phyloP scores from a whole-genome alignment of 2,329 filamentous ascomycete genomes.

The Pleurostoma richardsiae region DNA sequence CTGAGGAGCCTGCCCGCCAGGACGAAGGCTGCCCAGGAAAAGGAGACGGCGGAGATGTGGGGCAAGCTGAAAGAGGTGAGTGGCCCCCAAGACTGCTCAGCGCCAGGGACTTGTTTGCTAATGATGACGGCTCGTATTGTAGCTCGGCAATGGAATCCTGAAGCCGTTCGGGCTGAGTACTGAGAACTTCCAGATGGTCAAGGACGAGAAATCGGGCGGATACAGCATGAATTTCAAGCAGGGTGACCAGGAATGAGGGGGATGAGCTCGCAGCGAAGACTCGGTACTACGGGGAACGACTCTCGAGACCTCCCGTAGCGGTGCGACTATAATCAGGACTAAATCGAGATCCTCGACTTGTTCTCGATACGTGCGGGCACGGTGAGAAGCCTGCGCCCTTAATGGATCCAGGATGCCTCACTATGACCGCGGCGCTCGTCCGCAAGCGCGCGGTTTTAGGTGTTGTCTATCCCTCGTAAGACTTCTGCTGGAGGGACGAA shows the following conservation, averaged over 20 bases:
- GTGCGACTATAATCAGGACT: no score
- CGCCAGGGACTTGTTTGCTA: background rate
- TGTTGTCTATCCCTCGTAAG: no score
- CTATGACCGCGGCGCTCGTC: no score
- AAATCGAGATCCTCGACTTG: no score
- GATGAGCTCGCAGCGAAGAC: no score
- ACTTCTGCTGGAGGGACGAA: no score
- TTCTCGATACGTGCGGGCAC: no score
- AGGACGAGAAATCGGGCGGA: conserved; percentile 83
- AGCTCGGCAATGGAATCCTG: conserved; percentile 80
- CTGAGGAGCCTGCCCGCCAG: conserved; percentile 60
- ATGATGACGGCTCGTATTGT: background rate
- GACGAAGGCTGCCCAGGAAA: conserved; percentile 74
- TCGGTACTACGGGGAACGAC: no score
- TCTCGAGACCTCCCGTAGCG: no score
- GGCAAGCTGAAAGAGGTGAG: conserved; percentile 79
- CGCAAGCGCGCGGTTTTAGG: no score
- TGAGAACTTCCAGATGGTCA: conserved; percentile 89
- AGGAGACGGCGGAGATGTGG: conserved; percentile 96
- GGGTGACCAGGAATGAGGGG: background rate
- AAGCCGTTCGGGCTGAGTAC: conserved; percentile 93
- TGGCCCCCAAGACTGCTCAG: conserved; percentile 9
- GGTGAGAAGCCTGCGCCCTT: no score
- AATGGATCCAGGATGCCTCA: no score
- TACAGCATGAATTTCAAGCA: conserved; percentile 89